These are phyloP conservation scores for Kodamaea restingae DNA, from an alignment of 805 yeast species.

Conservation along the genomic window DNA sequence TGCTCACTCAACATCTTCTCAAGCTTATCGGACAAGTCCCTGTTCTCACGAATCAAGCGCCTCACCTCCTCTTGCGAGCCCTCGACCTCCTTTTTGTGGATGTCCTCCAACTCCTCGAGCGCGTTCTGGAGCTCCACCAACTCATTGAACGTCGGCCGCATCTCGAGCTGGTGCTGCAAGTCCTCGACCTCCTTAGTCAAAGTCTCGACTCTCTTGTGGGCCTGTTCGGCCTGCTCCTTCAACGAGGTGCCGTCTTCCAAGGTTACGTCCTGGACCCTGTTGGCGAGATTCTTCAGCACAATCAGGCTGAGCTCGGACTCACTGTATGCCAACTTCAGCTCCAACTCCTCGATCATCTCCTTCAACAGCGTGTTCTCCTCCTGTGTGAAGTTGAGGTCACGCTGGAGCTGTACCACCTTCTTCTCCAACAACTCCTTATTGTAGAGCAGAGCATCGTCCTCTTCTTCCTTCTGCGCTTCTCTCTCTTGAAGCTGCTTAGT, in stretches of 20 bases:
- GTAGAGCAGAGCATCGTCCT: conserved; percentile 6
- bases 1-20: conserved; percentile 9
- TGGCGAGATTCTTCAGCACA: conserved; percentile 12
- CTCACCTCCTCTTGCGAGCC: conserved; percentile 24
- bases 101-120: conserved; percentile 38
- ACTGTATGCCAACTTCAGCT: conserved; percentile 9
- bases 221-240: conserved; percentile 5
- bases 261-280: conserved; percentile 9
- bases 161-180: conserved; percentile 28
- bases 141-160: conserved; percentile 41
- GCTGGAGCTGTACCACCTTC: conserved; percentile 9
- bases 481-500: neutral
- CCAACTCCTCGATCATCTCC: conserved; percentile 11
- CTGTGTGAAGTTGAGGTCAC: conserved; percentile 10
- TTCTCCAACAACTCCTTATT: conserved; percentile 11
- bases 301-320: conserved; percentile 12
- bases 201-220: neutral
- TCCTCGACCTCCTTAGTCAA: conserved; percentile 18
- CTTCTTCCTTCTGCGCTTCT: neutral
- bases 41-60: conserved; percentile 18
- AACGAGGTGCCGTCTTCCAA: conserved; percentile 11
- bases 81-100: conserved; percentile 33
- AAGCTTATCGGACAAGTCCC: conserved; percentile 18
- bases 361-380: conserved; percentile 10
- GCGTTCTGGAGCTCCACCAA: conserved; percentile 41